phyloP scores from a whole-genome alignment of 2,329 filamentous ascomycete genomes.

The Colletotrichum godetiae region DNA sequence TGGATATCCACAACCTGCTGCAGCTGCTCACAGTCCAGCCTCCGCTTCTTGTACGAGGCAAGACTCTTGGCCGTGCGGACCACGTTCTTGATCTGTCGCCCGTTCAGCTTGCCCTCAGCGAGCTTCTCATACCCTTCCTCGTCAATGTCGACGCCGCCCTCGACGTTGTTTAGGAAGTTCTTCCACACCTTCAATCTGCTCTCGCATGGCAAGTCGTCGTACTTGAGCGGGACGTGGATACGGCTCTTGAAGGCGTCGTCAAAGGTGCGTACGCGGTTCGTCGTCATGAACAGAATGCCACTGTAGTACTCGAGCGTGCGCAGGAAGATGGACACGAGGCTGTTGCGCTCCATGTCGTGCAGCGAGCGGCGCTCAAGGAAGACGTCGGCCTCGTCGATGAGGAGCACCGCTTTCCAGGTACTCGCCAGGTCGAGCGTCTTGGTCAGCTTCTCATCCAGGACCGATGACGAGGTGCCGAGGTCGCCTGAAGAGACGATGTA shows the following conservation, averaged over 20 bases:
- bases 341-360: constrained; percentile 86
- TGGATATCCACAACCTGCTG: constrained; percentile 84
- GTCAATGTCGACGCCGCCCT: constrained; percentile 53
- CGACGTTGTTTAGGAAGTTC: constrained; percentile 25
- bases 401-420: constrained; percentile 85
- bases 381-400: constrained; percentile 88
- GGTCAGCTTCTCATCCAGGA: constrained; percentile 76
- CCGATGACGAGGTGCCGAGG: constrained; percentile 73
- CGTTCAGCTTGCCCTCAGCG: constrained; percentile 72
- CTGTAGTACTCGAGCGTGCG: constrained; percentile 63
- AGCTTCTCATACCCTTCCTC: constrained; percentile 63
- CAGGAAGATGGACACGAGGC: constrained; percentile 77
- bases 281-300: constrained; percentile 63
- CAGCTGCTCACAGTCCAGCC: constrained; percentile 69
- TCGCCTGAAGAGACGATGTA: constrained; percentile 73
- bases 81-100: constrained; percentile 86
- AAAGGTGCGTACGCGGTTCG: constrained; percentile 73
- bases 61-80: constrained; percentile 86
- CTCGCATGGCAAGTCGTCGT: constrained; percentile 77
- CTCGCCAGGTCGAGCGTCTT: constrained; percentile 87
- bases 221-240: constrained; percentile 86
- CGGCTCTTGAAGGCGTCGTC: constrained; percentile 91
- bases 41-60: constrained; percentile 73
- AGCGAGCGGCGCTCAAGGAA: constrained; percentile 86
- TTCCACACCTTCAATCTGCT: constrained; percentile 64